These are phyloP conservation scores for Aspergillus sp. DNA, from an alignment of 2,329 filamentous ascomycete genomes.

Conservation along the genomic window DNA sequence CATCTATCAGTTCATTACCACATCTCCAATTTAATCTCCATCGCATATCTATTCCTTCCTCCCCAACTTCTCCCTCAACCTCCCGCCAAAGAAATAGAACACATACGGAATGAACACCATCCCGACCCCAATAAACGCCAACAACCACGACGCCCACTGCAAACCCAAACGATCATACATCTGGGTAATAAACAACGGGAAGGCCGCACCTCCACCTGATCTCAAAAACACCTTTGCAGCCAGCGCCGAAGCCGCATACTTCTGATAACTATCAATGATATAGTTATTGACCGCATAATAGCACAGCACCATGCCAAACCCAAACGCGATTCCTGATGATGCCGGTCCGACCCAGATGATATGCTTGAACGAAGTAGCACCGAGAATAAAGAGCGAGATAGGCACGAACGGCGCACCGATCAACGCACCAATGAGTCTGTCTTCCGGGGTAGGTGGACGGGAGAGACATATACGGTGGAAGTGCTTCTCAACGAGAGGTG, in stretches of 20 bases:
- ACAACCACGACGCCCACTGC: constrained; percentile 70
- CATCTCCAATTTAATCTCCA: too few relatives aligned
- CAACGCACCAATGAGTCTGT: constrained; percentile 75
- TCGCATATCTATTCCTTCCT: too few relatives aligned
- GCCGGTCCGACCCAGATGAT: constrained; percentile 58
- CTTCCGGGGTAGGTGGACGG: constrained; percentile 71
- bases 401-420: constrained; percentile 68
- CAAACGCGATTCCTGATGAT: constrained; percentile 65
- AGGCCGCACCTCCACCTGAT: constrained; percentile 67
- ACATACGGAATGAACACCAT: constrained; percentile 19
- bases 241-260: constrained; percentile 46
- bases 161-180: constrained; percentile 72
- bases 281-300: constrained; percentile 76
- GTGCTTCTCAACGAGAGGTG: constrained; percentile 67
- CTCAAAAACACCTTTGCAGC: constrained; percentile 52
- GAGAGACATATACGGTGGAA: constrained; percentile 64
- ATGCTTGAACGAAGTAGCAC: constrained; percentile 62
- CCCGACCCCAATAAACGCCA: constrained; percentile 56
- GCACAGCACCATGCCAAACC: constrained; percentile 78
- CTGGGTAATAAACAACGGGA: constrained; percentile 74
- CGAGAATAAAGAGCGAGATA: constrained; percentile 63
- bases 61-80: constrained; percentile 6
- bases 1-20: too few relatives aligned
- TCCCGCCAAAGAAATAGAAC: constrained; percentile 15
- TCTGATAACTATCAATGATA: constrained; percentile 64